Conservation (phyloP, 2,329 filamentous ascomycete genomes). For the Aspergillus latus region DNA sequence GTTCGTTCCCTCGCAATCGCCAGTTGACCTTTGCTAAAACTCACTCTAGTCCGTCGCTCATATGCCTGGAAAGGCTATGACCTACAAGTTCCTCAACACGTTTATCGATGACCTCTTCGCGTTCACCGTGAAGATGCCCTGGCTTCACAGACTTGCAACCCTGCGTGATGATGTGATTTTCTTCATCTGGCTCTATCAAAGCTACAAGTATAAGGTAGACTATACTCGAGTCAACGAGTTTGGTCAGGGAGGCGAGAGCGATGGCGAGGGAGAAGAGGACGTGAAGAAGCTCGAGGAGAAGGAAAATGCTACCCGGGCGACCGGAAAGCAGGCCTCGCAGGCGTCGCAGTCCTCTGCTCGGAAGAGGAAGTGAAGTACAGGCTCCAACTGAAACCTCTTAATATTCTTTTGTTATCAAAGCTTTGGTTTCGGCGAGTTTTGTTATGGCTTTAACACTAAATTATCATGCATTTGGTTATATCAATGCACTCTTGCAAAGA, state of each 20-base stretch:
- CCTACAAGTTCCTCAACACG: slow-evolving; percentile 97
- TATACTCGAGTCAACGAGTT: slow-evolving; percentile 95
- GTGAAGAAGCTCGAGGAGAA: slow-evolving; percentile 9
- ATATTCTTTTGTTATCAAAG: background rate
- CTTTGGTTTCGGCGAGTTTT: background rate
- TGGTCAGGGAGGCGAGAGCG: slow-evolving; percentile 94
- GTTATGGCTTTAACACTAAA: background rate
- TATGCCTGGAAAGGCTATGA: slow-evolving; percentile 96
- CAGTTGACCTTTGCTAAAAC: slow-evolving; percentile 16
- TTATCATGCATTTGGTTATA: background rate
- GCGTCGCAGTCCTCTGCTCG: slow-evolving; percentile 25
- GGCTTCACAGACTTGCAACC: slow-evolving; percentile 86
- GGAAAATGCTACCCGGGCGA: slow-evolving; percentile 25
- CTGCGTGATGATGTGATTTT: slow-evolving; percentile 96
- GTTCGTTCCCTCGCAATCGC: slow-evolving; percentile 41
- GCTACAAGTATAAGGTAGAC: slow-evolving; percentile 88
- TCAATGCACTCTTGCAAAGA: background rate
- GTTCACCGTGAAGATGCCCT: slow-evolving; percentile 99
- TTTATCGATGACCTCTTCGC: slow-evolving; percentile 99
- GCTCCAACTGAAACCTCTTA: background rate
- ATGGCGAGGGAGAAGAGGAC: slow-evolving; percentile 51
- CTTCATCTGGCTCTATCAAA: slow-evolving; percentile 95
- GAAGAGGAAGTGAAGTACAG: slow-evolving; percentile 33
- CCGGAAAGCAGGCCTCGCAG: slow-evolving; percentile 30
- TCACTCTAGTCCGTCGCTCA: slow-evolving; percentile 69